These are phyloP conservation scores for Akanthomyces muscarius DNA, from an alignment of 2,329 filamentous ascomycete genomes.

Conservation along the genomic window DNA sequence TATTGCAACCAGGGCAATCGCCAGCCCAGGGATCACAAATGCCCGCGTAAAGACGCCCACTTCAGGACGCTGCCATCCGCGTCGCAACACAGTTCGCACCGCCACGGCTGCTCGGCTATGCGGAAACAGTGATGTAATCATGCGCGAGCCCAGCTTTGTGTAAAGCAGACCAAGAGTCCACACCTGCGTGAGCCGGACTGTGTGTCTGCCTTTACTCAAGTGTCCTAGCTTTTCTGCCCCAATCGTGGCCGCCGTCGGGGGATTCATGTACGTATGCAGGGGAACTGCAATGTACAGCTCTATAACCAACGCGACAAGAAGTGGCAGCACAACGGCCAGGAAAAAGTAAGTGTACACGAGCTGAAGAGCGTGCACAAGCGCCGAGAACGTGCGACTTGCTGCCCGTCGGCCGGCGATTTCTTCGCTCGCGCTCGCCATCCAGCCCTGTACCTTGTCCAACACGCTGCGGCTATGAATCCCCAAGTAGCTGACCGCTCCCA, in stretches of 20 bases:
- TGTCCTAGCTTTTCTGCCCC: constrained; percentile 24
- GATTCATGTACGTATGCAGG: constrained; percentile 71
- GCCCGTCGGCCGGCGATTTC: constrained; percentile 24
- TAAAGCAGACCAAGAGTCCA: constrained; percentile 94
- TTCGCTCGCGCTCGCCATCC: constrained; percentile 23
- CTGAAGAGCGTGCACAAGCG: constrained; percentile 34
- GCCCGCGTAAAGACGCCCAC: constrained; percentile 74
- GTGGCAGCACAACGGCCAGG: constrained; percentile 74
- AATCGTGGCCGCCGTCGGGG: constrained; percentile 29
- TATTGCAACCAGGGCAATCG: constrained; percentile 61
- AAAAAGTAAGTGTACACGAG: constrained; percentile 72
- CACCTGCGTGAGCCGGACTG: constrained; percentile 82
- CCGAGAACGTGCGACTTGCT: constrained; percentile 25
- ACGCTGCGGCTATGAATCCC: constrained; percentile 48
- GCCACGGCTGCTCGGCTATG: constrained; percentile 70
- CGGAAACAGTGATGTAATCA: constrained; percentile 64
- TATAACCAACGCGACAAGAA: constrained; percentile 72
- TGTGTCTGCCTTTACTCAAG: constrained; percentile 47
- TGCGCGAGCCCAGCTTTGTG: constrained; percentile 70
- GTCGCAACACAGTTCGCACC: constrained; percentile 66
- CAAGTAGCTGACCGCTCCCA: constrained; percentile 65
- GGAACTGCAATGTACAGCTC: constrained; percentile 89
- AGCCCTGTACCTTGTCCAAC: constrained; percentile 30
- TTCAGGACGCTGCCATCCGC: constrained; percentile 77
- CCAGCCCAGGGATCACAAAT: constrained; percentile 72